phyloP scores from a whole-genome alignment of 208 protist species.

The Trypanosomatidae sp. region DNA sequence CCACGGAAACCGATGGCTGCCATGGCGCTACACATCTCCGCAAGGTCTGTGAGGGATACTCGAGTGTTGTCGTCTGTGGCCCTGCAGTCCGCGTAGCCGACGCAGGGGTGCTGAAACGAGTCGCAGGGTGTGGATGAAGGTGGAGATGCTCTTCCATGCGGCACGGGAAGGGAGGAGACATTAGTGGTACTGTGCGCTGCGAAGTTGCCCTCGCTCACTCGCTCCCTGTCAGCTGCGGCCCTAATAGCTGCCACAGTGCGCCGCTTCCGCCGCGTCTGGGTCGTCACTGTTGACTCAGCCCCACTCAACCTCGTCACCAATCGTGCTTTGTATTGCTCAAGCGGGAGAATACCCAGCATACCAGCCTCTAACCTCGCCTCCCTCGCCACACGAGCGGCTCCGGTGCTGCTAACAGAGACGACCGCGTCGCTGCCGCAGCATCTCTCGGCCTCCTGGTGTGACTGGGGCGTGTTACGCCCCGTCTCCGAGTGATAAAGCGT shows the following conservation, averaged over 20 bases:
- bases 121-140: not conserved
- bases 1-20: slow-evolving; percentile 48
- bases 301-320: not conserved
- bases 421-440: not conserved
- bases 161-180: not conserved
- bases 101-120: not conserved
- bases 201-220: not conserved
- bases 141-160: not conserved
- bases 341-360: slow-evolving; percentile 36
- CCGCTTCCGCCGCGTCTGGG: slow-evolving; percentile 2
- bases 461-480: not conserved
- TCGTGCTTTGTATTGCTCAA: slow-evolving; percentile 48
- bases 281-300: not conserved
- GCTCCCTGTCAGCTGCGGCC: not conserved
- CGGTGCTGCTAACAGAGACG: not conserved
- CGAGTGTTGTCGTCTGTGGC: not conserved
- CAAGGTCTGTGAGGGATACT: slow-evolving; percentile 34
- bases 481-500: slow-evolving; percentile 12
- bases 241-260: slow-evolving; percentile 15
- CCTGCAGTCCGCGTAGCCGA: not conserved
- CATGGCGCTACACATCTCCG: slow-evolving; percentile 44
- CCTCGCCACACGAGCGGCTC: slow-evolving; percentile 2
- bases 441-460: not conserved
- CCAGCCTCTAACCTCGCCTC: slow-evolving; percentile 14
- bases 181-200: not conserved